phyloP scores from a whole-genome alignment of 768 basidiomycete genomes.

The Boletus pseudopeckii region DNA sequence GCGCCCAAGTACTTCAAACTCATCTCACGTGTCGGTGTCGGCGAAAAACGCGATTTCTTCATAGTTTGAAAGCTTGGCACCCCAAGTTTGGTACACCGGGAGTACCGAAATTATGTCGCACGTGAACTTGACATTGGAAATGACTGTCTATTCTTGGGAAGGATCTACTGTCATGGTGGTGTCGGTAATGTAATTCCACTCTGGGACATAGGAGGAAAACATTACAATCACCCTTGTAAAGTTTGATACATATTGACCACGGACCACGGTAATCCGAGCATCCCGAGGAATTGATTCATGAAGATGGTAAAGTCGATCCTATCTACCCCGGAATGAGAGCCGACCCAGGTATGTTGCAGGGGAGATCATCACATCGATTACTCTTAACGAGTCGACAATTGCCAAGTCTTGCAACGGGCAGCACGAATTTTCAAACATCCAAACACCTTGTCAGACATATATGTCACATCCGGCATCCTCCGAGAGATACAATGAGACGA shows the following conservation, averaged over 20 bases:
- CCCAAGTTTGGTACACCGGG: not conserved
- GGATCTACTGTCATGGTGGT: conserved; percentile 18
- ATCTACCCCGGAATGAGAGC: not conserved
- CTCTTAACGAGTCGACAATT: too few relatives aligned
- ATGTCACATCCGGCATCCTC: not conserved
- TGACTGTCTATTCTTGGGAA: conserved; percentile 12
- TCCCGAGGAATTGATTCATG: not conserved
- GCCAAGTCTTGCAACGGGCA: not conserved
- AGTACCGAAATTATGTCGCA: conserved; percentile 9
- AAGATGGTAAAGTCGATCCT: not conserved
- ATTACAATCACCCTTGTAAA: too few relatives aligned
- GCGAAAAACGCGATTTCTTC: not conserved
- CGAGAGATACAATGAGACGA: not conserved
- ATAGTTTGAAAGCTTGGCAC: not conserved
- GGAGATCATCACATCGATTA: not conserved
- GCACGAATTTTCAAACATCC: not conserved
- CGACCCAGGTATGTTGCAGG: not conserved
- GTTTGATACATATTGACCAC: too few relatives aligned
- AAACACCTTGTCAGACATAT: not conserved
- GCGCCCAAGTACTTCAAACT: too few relatives aligned
- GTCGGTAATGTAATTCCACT: not conserved
- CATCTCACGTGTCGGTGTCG: not conserved
- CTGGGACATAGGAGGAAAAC: not conserved
- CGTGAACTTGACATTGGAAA: conserved; percentile 18
- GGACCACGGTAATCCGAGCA: not conserved